Evolutionary conservation across 2,329 filamentous ascomycete species (phyloP).

Genomic region (Bisporella sp.): DNA sequence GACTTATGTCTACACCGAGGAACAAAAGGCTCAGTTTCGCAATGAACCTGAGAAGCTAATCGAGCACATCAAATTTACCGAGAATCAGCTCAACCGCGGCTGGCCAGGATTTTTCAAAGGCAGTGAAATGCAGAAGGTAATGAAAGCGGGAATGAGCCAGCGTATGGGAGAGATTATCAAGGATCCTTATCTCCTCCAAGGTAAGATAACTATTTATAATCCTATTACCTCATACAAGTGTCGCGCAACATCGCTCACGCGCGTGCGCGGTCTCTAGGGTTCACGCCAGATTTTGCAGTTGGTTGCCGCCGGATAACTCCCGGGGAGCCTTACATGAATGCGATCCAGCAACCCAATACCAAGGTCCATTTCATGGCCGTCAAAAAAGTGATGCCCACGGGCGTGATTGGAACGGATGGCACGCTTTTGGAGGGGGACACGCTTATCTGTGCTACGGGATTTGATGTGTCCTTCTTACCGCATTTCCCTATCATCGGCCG

Average conservation of each 20-base stretch:
- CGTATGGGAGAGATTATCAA: neutral
- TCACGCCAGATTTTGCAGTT: neutral
- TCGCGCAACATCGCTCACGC: no score
- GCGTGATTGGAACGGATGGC: neutral
- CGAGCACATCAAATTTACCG: neutral
- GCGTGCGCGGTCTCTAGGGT: no score
- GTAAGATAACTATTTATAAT: no score
- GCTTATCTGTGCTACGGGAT: constrained; percentile 27
- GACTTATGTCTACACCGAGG: neutral
- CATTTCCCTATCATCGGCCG: constrained; percentile 13
- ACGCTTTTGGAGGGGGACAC: constrained; percentile 18
- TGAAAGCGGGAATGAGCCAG: neutral
- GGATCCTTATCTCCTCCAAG: neutral
- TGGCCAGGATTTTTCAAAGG: neutral
- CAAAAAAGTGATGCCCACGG: neutral
- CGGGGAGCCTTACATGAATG: constrained; percentile 2
- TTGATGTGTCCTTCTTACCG: constrained; percentile 17
- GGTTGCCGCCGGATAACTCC: constrained; percentile 8
- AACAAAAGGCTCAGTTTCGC: neutral
- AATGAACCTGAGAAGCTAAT: neutral
- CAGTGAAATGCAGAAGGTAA: neutral
- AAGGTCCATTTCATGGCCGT: neutral
- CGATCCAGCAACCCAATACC: neutral
- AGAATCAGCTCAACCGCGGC: neutral
- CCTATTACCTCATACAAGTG: no score